These are phyloP conservation scores for Phytophthora brassicae DNA, from an alignment of 352 stramenopile genomes.

Conservation along the genomic window DNA sequence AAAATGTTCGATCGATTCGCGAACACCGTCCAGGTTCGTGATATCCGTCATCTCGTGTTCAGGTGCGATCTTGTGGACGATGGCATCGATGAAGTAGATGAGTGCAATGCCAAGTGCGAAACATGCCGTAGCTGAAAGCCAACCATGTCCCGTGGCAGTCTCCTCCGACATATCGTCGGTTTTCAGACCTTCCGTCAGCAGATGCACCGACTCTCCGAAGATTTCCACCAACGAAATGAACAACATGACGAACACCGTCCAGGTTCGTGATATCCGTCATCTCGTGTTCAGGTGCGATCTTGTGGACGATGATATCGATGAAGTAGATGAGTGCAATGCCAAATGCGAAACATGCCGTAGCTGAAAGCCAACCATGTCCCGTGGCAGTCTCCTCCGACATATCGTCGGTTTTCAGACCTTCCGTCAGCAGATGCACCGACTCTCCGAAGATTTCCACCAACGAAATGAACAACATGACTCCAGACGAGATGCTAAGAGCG, in stretches of 20 bases:
- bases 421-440: constrained; percentile 35
- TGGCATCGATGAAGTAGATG: constrained; percentile 51
- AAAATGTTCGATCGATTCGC: constrained; percentile 36
- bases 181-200: constrained; percentile 37
- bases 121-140: constrained; percentile 77
- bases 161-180: constrained; percentile 33
- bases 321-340: constrained; percentile 69
- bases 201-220: constrained; percentile 42
- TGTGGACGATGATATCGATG: constrained; percentile 47
- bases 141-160: constrained; percentile 50
- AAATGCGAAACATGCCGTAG: constrained; percentile 84
- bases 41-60: constrained; percentile 39
- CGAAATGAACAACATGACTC: constrained; percentile 84
- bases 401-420: constrained; percentile 35
- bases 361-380: constrained; percentile 71
- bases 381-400: constrained; percentile 35
- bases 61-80: constrained; percentile 43
- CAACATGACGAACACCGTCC: constrained; percentile 77
- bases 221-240: constrained; percentile 81
- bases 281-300: constrained; percentile 33
- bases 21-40: constrained; percentile 33
- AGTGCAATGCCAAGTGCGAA: constrained; percentile 84
- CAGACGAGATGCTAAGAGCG: constrained; percentile 71
- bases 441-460: constrained; percentile 64
- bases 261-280: constrained; percentile 37